Evolutionary conservation across 805 yeast genomes (phyloP).

Genomic region (Yarrowia hollandica): DNA sequence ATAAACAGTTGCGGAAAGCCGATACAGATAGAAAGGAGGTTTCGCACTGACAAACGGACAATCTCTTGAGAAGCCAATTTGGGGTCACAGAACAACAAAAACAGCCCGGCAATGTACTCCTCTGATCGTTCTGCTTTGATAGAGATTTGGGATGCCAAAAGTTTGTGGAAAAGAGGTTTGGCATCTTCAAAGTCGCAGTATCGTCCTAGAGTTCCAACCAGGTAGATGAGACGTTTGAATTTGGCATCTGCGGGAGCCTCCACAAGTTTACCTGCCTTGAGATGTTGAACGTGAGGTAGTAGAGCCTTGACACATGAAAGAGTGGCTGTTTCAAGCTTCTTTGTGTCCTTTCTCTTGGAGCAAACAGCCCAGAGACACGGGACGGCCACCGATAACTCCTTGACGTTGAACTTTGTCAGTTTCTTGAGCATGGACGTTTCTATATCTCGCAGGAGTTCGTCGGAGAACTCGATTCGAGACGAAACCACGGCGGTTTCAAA

Average conservation of each 20-base stretch:
- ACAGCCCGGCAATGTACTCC: neutral
- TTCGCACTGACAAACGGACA: slow-evolving; percentile 56
- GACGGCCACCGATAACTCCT: slow-evolving; percentile 70
- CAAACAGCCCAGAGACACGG: slow-evolving; percentile 66
- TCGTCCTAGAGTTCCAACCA: slow-evolving; percentile 71
- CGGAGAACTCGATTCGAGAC: slow-evolving; percentile 23
- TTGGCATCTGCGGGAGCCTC: slow-evolving; percentile 44
- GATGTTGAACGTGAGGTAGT: slow-evolving; percentile 47
- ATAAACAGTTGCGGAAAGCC: slow-evolving; percentile 67
- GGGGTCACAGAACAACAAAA: slow-evolving; percentile 44
- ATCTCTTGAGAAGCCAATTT: slow-evolving; percentile 48
- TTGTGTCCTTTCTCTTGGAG: slow-evolving; percentile 47
- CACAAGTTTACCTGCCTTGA: slow-evolving; percentile 33
- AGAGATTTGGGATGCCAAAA: neutral
- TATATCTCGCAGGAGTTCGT: slow-evolving; percentile 12
- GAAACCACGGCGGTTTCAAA: slow-evolving; percentile 48
- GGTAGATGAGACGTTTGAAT: slow-evolving; percentile 56
- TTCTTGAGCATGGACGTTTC: slow-evolving; percentile 27
- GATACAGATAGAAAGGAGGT: slow-evolving; percentile 59
- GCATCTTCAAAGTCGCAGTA: slow-evolving; percentile 60
- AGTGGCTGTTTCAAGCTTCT: slow-evolving; percentile 60
- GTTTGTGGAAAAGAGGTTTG: slow-evolving; percentile 42
- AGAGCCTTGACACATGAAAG: slow-evolving; percentile 57
- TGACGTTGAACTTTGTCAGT: slow-evolving; percentile 29
- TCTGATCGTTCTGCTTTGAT: neutral